Conservation (phyloP, 2,329 filamentous ascomycete genomes). For the Neonectria coccinea region DNA sequence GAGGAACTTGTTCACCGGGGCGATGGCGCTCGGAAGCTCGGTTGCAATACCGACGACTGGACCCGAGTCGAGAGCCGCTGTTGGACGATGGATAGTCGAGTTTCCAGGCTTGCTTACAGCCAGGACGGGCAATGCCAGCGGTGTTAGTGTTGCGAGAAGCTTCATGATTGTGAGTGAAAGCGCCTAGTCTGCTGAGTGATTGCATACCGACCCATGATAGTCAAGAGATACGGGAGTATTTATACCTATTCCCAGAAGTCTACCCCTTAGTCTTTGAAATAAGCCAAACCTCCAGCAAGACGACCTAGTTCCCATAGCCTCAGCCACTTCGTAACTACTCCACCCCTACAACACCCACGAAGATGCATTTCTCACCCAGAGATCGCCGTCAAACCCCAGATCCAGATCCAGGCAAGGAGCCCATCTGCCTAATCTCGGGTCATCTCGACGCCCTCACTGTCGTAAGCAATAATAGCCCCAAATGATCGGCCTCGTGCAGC, state of each 20-base stretch:
- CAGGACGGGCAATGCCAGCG: slow-evolving; percentile 14
- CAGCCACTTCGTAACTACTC: slow-evolving; percentile 1
- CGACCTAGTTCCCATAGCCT: neutral
- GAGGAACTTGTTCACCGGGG: slow-evolving; percentile 38
- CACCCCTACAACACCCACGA: neutral
- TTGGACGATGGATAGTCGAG: slow-evolving; percentile 15
- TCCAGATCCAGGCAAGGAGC: neutral
- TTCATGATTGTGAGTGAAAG: slow-evolving; percentile 24
- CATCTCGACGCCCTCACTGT: too few species aligned
- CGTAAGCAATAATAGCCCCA: neutral
- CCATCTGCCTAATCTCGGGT: too few species aligned
- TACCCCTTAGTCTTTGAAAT: neutral
- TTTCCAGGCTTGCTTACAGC: slow-evolving; percentile 1
- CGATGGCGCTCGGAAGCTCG: slow-evolving; percentile 30
- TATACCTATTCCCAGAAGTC: neutral
- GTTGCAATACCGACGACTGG: slow-evolving; percentile 32
- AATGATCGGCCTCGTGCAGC: neutral
- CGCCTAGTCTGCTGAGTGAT: neutral
- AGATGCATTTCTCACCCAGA: neutral
- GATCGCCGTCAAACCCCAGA: too few species aligned
- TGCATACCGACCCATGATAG: too few species aligned
- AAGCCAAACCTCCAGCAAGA: neutral
- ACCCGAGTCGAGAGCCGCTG: slow-evolving; percentile 33
- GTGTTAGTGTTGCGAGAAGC: slow-evolving; percentile 3
- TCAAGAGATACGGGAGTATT: neutral